A percentile compares a stretch with the other conserved stretches of the same genome.
These are phyloP conservation scores for Neoascochyta sp. DNA, from an alignment of 2,329 filamentous ascomycete species.

Conservation along the genomic window DNA sequence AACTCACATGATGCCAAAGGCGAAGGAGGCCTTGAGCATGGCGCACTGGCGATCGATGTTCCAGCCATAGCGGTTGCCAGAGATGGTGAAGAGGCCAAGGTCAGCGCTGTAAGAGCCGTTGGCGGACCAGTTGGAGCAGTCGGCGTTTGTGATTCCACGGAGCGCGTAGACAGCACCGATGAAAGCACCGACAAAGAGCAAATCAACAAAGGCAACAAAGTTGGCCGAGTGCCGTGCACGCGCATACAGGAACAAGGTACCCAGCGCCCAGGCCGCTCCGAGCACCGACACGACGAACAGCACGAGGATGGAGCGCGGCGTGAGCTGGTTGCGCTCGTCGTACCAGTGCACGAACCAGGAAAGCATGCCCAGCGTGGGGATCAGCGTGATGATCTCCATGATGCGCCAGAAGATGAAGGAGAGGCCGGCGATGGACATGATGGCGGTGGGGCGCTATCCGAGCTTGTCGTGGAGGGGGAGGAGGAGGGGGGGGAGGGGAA, in stretches of 20 bases:
- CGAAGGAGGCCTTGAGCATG: constrained; percentile 89
- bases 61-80: constrained; percentile 49
- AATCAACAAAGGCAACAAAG: constrained; percentile 60
- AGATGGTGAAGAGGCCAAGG: constrained; percentile 60
- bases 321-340: constrained; percentile 55
- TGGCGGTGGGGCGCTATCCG: constrained; percentile 11
- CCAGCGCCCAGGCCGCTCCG: constrained; percentile 58
- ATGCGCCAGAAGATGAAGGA: constrained; percentile 61
- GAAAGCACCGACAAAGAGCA: constrained; percentile 61
- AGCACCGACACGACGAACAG: constrained; percentile 64
- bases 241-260: constrained; percentile 58
- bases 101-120: constrained; percentile 52
- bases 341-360: constrained; percentile 60
- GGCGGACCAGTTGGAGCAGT: constrained; percentile 62
- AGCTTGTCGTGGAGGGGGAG: no score
- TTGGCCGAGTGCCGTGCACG: constrained; percentile 56
- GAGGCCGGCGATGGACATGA: constrained; percentile 51
- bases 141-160: constrained; percentile 54
- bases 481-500: no score
- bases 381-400: constrained; percentile 59
- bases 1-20: constrained; percentile 78
- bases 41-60: constrained; percentile 72
- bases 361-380: constrained; percentile 60
- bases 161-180: constrained; percentile 59
- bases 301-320: constrained; percentile 58